Evolutionary conservation across 805 yeast species (phyloP).

Genomic region (Saccharomycopsis vini): DNA sequence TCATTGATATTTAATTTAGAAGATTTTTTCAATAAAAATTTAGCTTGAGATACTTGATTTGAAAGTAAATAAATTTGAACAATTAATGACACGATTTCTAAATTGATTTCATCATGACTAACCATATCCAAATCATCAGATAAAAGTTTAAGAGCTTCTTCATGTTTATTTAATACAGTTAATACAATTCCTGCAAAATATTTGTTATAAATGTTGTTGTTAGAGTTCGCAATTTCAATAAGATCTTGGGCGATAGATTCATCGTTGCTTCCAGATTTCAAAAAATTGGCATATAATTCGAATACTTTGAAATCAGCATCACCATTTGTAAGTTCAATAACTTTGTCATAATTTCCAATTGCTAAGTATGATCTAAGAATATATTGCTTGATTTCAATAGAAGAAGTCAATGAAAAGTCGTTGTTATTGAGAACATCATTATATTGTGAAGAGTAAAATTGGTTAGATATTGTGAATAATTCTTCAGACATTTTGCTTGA

Average conservation of each 20-base stretch:
- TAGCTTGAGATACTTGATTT: constrained; percentile 13
- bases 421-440: too few species aligned
- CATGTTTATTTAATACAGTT: constrained; percentile 21
- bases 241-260: too few species aligned
- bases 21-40: constrained; percentile 13
- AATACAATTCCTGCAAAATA: constrained; percentile 23
- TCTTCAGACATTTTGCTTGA: too few species aligned
- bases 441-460: too few species aligned
- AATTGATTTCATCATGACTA: constrained; percentile 13
- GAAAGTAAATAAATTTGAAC: constrained; percentile 15
- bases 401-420: too few species aligned
- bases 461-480: too few species aligned
- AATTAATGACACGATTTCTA: constrained; percentile 16
- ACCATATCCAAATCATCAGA: constrained; percentile 2
- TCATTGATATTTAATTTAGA: constrained; percentile 39
- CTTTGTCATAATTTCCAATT: constrained; percentile 23
- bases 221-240: too few species aligned
- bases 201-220: constrained; percentile 16
- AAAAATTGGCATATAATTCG: constrained; percentile 23
- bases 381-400: too few species aligned
- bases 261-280: constrained; percentile 20
- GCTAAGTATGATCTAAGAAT: too few species aligned
- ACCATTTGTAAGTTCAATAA: neutral
- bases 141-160: constrained; percentile 17
- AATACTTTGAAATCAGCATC: constrained; percentile 25